Conservation (phyloP, 352 stramenopile species). For the Halophytophthora batemanensis region DNA sequence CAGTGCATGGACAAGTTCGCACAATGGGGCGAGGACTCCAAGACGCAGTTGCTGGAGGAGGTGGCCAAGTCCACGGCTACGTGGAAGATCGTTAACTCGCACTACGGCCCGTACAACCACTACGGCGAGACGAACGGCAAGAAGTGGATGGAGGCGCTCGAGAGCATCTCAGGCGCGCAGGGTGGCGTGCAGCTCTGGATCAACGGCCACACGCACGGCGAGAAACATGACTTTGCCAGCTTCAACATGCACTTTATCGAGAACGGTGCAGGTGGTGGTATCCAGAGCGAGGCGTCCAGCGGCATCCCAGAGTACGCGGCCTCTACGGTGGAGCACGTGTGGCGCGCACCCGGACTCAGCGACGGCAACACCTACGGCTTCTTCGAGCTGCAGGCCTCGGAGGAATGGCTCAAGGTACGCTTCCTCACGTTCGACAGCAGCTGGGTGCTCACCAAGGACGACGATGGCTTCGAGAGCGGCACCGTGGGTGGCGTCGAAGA, state of each 20-base stretch:
- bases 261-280: slow-evolving; percentile 53
- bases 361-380: slow-evolving; percentile 44
- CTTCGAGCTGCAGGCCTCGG: slow-evolving; percentile 35
- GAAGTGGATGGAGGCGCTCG: slow-evolving; percentile 34
- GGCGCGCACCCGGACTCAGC: slow-evolving; percentile 32
- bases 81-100: slow-evolving; percentile 65
- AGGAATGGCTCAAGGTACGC: slow-evolving; percentile 38
- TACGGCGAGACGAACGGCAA: slow-evolving; percentile 26
- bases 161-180: slow-evolving; percentile 11
- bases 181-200: slow-evolving; percentile 40
- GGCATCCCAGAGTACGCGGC: slow-evolving; percentile 35
- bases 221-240: slow-evolving; percentile 43
- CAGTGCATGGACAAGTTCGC: slow-evolving; percentile 37
- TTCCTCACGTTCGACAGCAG: slow-evolving; percentile 45
- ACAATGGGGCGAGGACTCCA: slow-evolving; percentile 44
- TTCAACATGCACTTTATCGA: slow-evolving; percentile 46
- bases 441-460: slow-evolving; percentile 32
- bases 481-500: slow-evolving; percentile 31
- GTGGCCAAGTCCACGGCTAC: slow-evolving; percentile 43
- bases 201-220: slow-evolving; percentile 46
- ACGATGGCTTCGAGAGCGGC: slow-evolving; percentile 29
- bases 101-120: slow-evolving; percentile 61
- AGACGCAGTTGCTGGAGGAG: slow-evolving; percentile 24
- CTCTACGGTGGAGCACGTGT: slow-evolving; percentile 38
- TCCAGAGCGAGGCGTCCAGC: slow-evolving; percentile 48